Evolutionary conservation across 2,329 filamentous ascomycete species (phyloP).

Genomic region (Ophiostoma quercus): DNA sequence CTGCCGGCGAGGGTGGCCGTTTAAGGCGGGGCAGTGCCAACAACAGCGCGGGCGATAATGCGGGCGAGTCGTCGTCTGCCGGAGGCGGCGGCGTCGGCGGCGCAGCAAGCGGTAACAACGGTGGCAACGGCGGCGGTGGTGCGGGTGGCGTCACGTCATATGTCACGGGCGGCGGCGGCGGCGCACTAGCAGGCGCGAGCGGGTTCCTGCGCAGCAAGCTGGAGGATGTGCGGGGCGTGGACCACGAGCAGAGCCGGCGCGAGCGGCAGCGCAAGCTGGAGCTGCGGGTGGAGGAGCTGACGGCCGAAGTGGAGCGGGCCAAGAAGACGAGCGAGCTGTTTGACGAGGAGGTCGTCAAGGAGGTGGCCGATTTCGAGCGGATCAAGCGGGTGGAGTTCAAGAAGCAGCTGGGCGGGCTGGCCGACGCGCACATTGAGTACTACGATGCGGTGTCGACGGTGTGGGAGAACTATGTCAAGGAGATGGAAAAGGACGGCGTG

Average conservation of each 20-base stretch:
- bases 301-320: conserved; percentile 79
- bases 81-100: neutral
- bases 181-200: conserved; percentile 62
- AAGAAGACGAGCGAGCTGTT: conserved; percentile 87
- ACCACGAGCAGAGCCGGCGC: conserved; percentile 85
- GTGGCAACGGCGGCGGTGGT: conserved; percentile 17
- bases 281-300: conserved; percentile 86
- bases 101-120: neutral
- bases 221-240: conserved; percentile 92
- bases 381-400: conserved; percentile 95
- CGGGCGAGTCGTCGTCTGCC: neutral
- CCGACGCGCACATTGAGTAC: conserved; percentile 80
- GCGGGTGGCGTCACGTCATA: conserved; percentile 20
- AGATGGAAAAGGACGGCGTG: conserved; percentile 68
- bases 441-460: conserved; percentile 73
- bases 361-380: conserved; percentile 89
- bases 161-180: conserved; percentile 22
- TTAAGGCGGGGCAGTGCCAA: conserved; percentile 13
- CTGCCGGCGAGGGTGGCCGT: conserved; percentile 23
- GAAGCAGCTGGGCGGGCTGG: conserved; percentile 74
- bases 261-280: conserved; percentile 87
- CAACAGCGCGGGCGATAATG: neutral
- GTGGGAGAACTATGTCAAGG: conserved; percentile 85
- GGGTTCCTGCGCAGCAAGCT: conserved; percentile 90
- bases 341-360: conserved; percentile 90